phyloP scores from a whole-genome alignment of 2,329 filamentous ascomycete genomes.

The Colletotrichum melonis region DNA sequence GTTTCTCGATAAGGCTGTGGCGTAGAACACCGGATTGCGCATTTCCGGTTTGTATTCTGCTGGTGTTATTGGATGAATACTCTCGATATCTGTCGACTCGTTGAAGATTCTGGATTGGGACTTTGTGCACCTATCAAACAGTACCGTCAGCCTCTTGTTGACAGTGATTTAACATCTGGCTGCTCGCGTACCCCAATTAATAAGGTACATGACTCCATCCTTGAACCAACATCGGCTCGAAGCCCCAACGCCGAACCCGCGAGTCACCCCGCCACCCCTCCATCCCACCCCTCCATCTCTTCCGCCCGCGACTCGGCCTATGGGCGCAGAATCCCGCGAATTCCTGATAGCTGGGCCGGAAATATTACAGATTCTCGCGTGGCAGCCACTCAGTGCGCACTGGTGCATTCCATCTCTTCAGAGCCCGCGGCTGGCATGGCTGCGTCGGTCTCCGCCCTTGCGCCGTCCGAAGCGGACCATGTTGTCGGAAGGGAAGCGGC shows the following conservation, averaged over 20 bases:
- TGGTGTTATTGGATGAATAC: not conserved
- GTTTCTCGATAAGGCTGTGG: conserved; percentile 3
- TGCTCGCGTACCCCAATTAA: not conserved
- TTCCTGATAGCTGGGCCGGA: too few relatives aligned
- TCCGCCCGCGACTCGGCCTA: not conserved
- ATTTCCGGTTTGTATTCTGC: not conserved
- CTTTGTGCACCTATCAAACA: not conserved
- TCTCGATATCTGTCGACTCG: too few relatives aligned
- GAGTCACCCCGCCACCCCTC: not conserved
- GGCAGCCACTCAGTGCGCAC: not conserved
- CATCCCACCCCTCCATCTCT: not conserved
- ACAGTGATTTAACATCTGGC: not conserved
- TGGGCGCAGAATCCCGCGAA: not conserved
- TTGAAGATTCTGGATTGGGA: too few relatives aligned
- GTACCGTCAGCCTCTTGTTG: not conserved
- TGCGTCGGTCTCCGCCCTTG: conserved; percentile 4
- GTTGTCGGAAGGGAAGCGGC: not conserved
- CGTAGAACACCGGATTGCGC: conserved; percentile 10
- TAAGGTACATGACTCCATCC: not conserved
- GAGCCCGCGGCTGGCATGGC: not conserved
- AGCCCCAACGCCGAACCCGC: conserved; percentile 13
- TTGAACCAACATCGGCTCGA: conserved; percentile 1
- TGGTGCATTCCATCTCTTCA: not conserved
- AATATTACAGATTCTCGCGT: not conserved
- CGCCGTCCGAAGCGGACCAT: not conserved